Evolutionary conservation across 1,284 basidiomycete genomes (phyloP).

Genomic region (Ceratobasidium sp.): DNA sequence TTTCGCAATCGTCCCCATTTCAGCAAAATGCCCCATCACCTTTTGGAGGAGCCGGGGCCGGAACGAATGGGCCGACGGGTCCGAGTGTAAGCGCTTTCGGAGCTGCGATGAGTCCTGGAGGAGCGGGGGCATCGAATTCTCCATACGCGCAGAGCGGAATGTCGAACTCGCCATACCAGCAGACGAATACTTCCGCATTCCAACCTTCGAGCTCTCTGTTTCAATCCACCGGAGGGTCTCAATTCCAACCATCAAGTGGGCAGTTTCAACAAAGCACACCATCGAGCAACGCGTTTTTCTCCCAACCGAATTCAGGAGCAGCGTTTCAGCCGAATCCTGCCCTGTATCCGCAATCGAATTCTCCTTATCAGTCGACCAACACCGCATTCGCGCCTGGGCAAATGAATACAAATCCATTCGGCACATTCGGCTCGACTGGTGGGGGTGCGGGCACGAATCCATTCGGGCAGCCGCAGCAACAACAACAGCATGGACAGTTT

Average conservation of each 20-base stretch:
- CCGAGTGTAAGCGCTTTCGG: conserved; percentile 24
- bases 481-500: conserved; percentile 15
- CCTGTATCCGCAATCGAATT: conserved; percentile 41
- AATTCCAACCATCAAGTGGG: conserved; percentile 13
- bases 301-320: conserved; percentile 8
- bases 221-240: neutral
- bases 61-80: neutral
- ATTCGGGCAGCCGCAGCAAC: conserved; percentile 36
- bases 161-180: conserved; percentile 31
- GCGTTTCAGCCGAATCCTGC: conserved; percentile 5
- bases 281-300: conserved; percentile 20
- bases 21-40: conserved; percentile 27
- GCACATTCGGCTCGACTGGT: neutral
- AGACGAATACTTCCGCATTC: conserved; percentile 14
- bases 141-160: conserved; percentile 15
- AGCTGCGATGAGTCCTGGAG: conserved; percentile 39
- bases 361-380: conserved; percentile 38
- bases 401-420: conserved; percentile 35
- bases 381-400: conserved; percentile 26
- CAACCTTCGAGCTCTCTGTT: conserved; percentile 25
- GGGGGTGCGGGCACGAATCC: conserved; percentile 18
- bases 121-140: conserved; percentile 4
- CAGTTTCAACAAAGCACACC: conserved; percentile 34
- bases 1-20: conserved; percentile 2
- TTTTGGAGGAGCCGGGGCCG: conserved; percentile 19